phyloP scores from a whole-genome alignment of 805 yeast genomes.

The Kluyveromyces wickerhamii region DNA sequence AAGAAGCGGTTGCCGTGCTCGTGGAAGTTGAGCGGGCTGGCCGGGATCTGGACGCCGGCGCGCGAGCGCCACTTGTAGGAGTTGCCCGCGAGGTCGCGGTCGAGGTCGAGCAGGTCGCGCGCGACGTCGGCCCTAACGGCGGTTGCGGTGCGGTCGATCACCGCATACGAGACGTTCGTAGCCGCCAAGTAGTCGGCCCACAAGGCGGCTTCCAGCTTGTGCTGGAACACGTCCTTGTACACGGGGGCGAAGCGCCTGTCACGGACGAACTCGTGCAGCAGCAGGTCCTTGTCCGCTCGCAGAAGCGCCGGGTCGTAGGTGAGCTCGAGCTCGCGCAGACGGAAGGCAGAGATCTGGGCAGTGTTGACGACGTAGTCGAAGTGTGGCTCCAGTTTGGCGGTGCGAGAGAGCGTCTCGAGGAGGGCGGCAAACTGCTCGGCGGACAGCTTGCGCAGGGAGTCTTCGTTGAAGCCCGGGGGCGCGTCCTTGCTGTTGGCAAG shows the following conservation, averaged over 20 bases:
- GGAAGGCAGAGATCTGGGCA: conserved; percentile 19
- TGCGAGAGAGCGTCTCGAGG: conserved; percentile 9
- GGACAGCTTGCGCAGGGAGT: background rate
- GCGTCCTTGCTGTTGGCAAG: conserved; percentile 7
- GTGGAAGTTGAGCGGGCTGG: conserved; percentile 7
- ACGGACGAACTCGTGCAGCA: conserved; percentile 5
- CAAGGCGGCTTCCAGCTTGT: conserved; percentile 7
- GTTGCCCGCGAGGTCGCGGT: conserved; percentile 1
- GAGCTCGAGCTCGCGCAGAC: conserved; percentile 25
- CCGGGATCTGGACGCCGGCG: conserved; percentile 8
- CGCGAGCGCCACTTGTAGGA: conserved; percentile 6
- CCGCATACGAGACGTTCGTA: conserved; percentile 5
- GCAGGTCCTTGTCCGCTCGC: conserved; percentile 9
- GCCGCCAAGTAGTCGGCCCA: conserved; percentile 9
- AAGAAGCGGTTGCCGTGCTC: conserved; percentile 5
- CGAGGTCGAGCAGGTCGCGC: conserved; percentile 2
- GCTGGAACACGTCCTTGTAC: conserved; percentile 8
- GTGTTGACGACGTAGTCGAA: conserved; percentile 15
- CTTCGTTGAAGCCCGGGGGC: background rate
- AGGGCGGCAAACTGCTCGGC: conserved; percentile 2
- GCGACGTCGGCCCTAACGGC: conserved; percentile 4
- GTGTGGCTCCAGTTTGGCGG: conserved; percentile 12
- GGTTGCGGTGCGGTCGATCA: conserved; percentile 1
- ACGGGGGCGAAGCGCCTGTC: conserved; percentile 7
- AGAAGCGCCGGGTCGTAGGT: conserved; percentile 12